These are phyloP conservation scores for Trichoderma brevicompactum DNA, from an alignment of 2,329 filamentous ascomycete species.

Conservation along the genomic window DNA sequence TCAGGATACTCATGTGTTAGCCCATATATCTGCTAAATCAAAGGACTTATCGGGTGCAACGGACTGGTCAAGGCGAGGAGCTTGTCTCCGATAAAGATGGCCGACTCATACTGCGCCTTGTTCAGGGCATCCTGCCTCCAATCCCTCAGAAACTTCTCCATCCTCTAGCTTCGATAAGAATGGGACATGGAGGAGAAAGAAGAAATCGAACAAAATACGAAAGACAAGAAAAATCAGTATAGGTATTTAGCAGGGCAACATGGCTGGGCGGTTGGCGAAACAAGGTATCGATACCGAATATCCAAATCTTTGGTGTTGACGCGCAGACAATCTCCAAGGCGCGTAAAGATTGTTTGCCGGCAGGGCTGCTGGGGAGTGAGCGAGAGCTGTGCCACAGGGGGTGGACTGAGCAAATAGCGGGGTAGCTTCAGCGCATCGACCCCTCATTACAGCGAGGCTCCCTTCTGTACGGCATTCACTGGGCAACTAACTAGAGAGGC, in stretches of 20 bases:
- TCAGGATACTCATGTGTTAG: constrained; percentile 23
- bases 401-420: constrained; percentile 37
- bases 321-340: background rate
- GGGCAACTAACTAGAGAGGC: background rate
- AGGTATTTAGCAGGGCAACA: constrained; percentile 11
- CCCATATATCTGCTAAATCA: background rate
- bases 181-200: background rate
- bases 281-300: background rate
- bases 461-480: background rate
- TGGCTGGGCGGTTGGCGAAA: background rate
- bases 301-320: constrained; percentile 13
- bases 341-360: constrained; percentile 18
- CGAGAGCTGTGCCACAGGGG: constrained; percentile 33
- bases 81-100: constrained; percentile 97
- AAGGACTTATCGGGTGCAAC: constrained; percentile 38
- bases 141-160: constrained; percentile 91
- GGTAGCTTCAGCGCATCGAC: constrained; percentile 37
- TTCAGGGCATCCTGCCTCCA: constrained; percentile 96
- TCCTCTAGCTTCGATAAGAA: constrained; percentile 44
- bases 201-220: background rate
- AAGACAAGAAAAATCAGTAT: background rate
- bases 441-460: constrained; percentile 15
- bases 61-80: constrained; percentile 88
- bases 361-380: constrained; percentile 27
- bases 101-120: constrained; percentile 94